phyloP scores from a whole-genome alignment of 2,329 filamentous ascomycete species.

The Aspergillus calidoustus region DNA sequence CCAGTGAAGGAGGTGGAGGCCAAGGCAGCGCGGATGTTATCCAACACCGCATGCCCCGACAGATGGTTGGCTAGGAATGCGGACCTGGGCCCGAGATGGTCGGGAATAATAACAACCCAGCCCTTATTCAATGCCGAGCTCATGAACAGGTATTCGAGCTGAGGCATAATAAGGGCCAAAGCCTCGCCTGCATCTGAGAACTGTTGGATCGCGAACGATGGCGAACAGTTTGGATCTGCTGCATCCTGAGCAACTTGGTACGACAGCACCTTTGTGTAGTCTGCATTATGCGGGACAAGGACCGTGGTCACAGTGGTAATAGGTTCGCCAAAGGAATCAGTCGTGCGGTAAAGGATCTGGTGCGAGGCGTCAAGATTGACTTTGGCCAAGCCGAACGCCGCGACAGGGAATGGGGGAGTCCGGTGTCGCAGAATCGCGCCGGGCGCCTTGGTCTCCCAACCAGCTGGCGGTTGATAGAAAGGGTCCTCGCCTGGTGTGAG shows the following conservation, averaged over 20 bases:
- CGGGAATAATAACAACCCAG: conserved; percentile 55
- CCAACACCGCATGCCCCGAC: conserved; percentile 50
- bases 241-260: conserved; percentile 46
- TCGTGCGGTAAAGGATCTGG: conserved; percentile 50
- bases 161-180: conserved; percentile 35
- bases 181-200: conserved; percentile 41
- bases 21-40: conserved; percentile 50
- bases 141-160: conserved; percentile 41
- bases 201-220: conserved; percentile 38
- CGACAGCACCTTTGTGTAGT: conserved; percentile 40
- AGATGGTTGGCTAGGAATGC: conserved; percentile 49
- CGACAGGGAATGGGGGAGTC: conserved; percentile 29
- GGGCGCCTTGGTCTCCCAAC: conserved; percentile 30
- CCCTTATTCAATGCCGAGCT: conserved; percentile 45
- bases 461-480: conserved; percentile 35
- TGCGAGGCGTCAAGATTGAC: conserved; percentile 31
- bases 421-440: conserved; percentile 35
- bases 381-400: conserved; percentile 26
- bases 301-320: conserved; percentile 47
- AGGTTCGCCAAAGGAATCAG: conserved; percentile 41
- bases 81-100: conserved; percentile 52
- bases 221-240: conserved; percentile 31
- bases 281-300: conserved; percentile 41
- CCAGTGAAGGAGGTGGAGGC: conserved; percentile 33
- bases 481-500: conserved; percentile 31